A percentile compares a stretch with the other conserved stretches of the same genome.
phyloP scores from a whole-genome alignment of 2,329 filamentous ascomycete species.

The Incumbomyces delicatus region DNA sequence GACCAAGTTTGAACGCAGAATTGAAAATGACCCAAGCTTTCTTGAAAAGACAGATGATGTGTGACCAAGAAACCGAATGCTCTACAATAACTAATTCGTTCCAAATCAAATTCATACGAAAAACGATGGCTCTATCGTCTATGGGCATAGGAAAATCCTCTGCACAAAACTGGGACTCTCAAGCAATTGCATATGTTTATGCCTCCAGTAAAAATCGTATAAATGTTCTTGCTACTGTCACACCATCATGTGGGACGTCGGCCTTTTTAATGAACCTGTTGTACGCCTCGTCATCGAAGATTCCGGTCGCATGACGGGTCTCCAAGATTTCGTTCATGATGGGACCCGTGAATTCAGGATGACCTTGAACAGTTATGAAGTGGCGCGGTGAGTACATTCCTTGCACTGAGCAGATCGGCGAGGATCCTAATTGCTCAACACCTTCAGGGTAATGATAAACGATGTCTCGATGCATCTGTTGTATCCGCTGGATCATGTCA shows the following conservation, averaged over 20 bases:
- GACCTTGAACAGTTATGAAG: constrained; percentile 71
- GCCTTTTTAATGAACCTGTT: constrained; percentile 59
- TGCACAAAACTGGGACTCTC: background rate
- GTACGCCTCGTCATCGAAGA: constrained; percentile 61
- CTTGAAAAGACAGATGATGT: constrained; percentile 58
- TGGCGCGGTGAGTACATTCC: constrained; percentile 61
- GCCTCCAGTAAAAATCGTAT: constrained; percentile 62
- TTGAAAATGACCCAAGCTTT: constrained; percentile 80
- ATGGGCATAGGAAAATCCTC: background rate
- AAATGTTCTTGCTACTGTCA: constrained; percentile 64
- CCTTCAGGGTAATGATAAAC: constrained; percentile 55
- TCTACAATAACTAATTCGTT: too few relatives aligned
- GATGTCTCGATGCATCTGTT: constrained; percentile 81
- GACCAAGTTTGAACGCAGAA: constrained; percentile 82
- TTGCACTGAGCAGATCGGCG: constrained; percentile 62
- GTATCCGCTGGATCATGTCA: constrained; percentile 39
- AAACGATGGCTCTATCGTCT: background rate
- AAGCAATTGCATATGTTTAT: constrained; percentile 8
- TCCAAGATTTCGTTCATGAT: constrained; percentile 62
- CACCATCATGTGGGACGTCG: constrained; percentile 62
- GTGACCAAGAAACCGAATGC: constrained; percentile 1
- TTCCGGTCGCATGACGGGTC: constrained; percentile 53
- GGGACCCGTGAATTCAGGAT: constrained; percentile 68
- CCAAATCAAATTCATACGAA: background rate
- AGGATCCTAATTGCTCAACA: constrained; percentile 54